A percentile compares a stretch with the other conserved stretches of the same genome.
Evolutionary conservation across 495 filamentous ascomycete genomes (phyloP).

Genomic region (Coniosporium apollinis): DNA sequence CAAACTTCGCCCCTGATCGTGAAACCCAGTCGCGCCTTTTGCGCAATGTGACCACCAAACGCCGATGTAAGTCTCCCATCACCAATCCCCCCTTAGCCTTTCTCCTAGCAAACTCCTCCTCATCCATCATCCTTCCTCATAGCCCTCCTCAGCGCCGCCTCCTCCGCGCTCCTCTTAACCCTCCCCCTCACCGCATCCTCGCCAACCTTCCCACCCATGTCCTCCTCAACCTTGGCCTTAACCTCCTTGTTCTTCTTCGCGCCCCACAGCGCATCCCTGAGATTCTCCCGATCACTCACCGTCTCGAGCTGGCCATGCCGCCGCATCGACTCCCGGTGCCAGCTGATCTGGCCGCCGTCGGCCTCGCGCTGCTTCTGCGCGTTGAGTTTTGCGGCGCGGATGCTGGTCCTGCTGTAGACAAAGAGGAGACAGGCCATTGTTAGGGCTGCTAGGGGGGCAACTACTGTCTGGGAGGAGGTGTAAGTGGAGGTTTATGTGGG

Average conservation of each 20-base stretch:
- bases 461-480: slow-evolving; percentile 12
- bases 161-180: no score
- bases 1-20: no score
- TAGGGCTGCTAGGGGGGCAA: slow-evolving; percentile 26
- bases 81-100: no score
- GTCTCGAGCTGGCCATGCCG: slow-evolving; percentile 19
- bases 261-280: slow-evolving; percentile 12
- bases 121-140: no score
- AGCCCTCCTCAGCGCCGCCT: no score
- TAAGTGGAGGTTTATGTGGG: slow-evolving; percentile 5
- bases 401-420: slow-evolving; percentile 28
- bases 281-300: slow-evolving; percentile 14
- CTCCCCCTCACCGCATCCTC: no score
- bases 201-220: no score
- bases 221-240: no score
- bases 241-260: background rate
- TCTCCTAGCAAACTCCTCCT: no score
- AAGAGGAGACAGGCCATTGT: slow-evolving; percentile 31
- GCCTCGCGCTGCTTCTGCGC: slow-evolving; percentile 24
- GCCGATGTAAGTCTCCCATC: no score
- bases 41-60: no score
- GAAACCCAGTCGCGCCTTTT: no score
- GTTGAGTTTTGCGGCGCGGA: slow-evolving; percentile 27
- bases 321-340: slow-evolving; percentile 19
- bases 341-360: slow-evolving; percentile 21